Evolutionary conservation across 1,284 basidiomycete genomes (phyloP), one percentile per base, ranked within the genome.

Genomic region (Microbotryum lychnidis-dioicae): DNA sequence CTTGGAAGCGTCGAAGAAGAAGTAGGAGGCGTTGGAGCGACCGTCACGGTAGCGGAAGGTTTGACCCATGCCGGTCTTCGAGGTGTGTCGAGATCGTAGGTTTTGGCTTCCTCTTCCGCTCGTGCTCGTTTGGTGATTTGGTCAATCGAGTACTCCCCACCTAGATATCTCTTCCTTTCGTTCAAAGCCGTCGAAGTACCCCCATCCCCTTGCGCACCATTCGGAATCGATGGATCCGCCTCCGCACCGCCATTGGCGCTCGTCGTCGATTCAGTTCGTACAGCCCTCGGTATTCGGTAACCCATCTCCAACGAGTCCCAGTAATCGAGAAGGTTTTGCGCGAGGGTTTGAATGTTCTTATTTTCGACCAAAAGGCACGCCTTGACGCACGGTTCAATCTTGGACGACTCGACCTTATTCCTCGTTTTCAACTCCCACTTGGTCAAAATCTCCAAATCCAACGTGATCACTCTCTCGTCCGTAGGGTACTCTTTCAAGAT

Each of bases 321-420:
- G 57, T 84, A 79, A 21, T 80, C 80, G 4, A 89, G 75, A 18
- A 92, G 78, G 82, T 87, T 68, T 29, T 82, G 77, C 9, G 87
- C 83, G 44, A 85, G 72, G 12, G 74, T 73, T 64, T 80, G 81
- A 53, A 87, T 76, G 6, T 59, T 54, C 31, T 82, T 82, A 67
- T 84, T 81, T 50, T 81, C 76, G 33, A 65, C 54, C 18, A 58
- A 61, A 2, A 79, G 70, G 53, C 83, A 83, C 1, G 65, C 71
- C 70, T 81, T 77, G n/a, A 96, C 83, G 7, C 84, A 81, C 21
- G 82, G 76, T 64, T 83, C 82, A 54, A 96, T 84, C 71, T 84
- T 84, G 0, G 89, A 91, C 73, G 91, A 89, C 63, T 91, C 89
- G 44, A 98, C 85, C 77, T 98, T 98, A 78, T 97, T 97, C 54